These are phyloP conservation scores for Zopfochytrium polystomum DNA, from an alignment of 371 early-diverging fungal genomes.

Conservation along the genomic window DNA sequence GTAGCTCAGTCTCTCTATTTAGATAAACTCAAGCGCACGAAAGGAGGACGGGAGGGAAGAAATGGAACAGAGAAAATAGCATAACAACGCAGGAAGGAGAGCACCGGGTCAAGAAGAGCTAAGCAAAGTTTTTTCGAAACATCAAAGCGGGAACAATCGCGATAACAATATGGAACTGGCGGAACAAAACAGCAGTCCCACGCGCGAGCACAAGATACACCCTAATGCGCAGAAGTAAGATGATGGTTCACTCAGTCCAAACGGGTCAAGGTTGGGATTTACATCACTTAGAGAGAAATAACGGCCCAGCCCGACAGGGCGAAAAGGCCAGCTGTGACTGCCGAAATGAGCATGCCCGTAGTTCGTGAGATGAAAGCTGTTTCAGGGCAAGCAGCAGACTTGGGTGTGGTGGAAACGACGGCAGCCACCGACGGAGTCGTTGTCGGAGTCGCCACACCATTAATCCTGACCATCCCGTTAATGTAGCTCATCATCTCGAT, in stretches of 20 bases:
- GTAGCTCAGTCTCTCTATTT: too few relatives aligned
- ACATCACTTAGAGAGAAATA: background rate
- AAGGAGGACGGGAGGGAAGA: background rate
- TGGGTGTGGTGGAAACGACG: background rate
- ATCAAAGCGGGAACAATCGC: background rate
- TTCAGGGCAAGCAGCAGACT: background rate
- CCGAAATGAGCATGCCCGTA: background rate
- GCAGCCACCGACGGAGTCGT: background rate
- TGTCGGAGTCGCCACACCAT: background rate
- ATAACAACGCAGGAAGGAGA: background rate
- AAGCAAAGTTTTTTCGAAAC: background rate
- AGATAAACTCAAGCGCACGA: too few relatives aligned
- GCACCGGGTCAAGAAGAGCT: background rate
- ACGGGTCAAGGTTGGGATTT: background rate
- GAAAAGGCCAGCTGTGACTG: background rate
- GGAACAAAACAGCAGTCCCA: too few relatives aligned
- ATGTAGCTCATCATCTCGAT: slow-evolving; percentile 15
- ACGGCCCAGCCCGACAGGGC: background rate
- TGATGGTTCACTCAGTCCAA: background rate
- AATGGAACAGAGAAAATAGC: background rate
- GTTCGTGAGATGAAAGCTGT: background rate
- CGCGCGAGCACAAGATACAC: too few relatives aligned
- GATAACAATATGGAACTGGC: background rate
- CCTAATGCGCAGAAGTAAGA: background rate
- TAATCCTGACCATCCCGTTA: background rate